These are phyloP conservation scores for Chlorella vulgaris DNA, from an alignment of 139 green algal genomes.

Conservation along the genomic window DNA sequence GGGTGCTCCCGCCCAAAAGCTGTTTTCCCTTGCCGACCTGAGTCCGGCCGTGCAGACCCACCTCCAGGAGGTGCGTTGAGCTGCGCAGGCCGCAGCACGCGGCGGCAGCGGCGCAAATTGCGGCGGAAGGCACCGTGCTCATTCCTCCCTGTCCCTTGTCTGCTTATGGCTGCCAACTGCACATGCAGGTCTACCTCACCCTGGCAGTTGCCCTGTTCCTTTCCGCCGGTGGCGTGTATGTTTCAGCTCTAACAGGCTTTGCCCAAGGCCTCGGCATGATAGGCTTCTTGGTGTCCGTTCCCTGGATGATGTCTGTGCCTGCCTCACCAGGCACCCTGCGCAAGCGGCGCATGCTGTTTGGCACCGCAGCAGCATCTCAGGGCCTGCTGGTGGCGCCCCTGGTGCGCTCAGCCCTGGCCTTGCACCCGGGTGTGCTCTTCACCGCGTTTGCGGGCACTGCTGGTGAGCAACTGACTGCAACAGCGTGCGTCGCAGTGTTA, in stretches of 20 bases:
- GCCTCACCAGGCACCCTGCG: conserved; percentile 42
- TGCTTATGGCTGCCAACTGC: neutral
- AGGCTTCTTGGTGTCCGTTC: conserved; percentile 51
- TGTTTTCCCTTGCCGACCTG: conserved; percentile 27
- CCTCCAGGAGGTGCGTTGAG: conserved; percentile 44
- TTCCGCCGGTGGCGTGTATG: neutral
- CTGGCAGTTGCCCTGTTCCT: conserved; percentile 49
- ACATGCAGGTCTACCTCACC: conserved; percentile 68
- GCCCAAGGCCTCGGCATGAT: conserved; percentile 45
- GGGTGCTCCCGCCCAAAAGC: neutral
- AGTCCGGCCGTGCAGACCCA: conserved; percentile 52
- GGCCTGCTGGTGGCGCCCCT: conserved; percentile 54
- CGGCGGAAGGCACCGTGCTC: too few species aligned
- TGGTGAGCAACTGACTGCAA: neutral
- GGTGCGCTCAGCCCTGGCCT: conserved; percentile 44
- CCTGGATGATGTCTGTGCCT: conserved; percentile 48
- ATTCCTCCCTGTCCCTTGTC: too few species aligned
- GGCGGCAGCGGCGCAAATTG: too few species aligned
- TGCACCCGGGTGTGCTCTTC: conserved; percentile 47
- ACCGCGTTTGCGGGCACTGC: conserved; percentile 21
- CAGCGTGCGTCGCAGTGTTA: neutral
- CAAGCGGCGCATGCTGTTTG: conserved; percentile 47
- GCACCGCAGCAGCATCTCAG: conserved; percentile 59
- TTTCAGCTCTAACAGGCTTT: conserved; percentile 6
- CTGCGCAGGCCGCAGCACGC: neutral